Conservation (phyloP, 2,329 filamentous ascomycete species). For the Akanthomyces dipterigenus region DNA sequence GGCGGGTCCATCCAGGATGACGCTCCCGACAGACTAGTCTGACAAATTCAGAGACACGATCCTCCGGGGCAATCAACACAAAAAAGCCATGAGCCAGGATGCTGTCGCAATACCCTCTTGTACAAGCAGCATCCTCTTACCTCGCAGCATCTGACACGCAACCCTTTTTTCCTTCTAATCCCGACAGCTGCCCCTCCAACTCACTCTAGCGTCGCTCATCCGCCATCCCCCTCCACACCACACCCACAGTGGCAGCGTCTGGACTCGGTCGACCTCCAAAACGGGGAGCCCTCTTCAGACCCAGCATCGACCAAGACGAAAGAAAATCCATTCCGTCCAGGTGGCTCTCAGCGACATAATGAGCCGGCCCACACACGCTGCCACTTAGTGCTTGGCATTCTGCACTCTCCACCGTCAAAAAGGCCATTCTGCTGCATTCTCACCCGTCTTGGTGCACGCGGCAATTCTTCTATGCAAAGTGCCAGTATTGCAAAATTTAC, state of each 20-base stretch:
- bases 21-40: background rate
- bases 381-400: slow-evolving; percentile 4
- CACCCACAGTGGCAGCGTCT: slow-evolving; percentile 1
- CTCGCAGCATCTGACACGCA: background rate
- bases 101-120: background rate
- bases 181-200: background rate
- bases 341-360: slow-evolving; percentile 6
- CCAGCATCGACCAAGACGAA: background rate
- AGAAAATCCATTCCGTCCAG: background rate
- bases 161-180: background rate
- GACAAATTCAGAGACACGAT: background rate
- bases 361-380: background rate
- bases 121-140: background rate
- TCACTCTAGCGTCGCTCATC: background rate
- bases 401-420: background rate
- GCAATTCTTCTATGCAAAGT: background rate
- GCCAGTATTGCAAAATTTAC: background rate
- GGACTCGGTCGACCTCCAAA: slow-evolving; percentile 3
- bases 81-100: background rate
- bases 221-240: slow-evolving; percentile 2
- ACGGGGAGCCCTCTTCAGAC: background rate
- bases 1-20: background rate
- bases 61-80: background rate
- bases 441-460: background rate
- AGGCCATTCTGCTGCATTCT: background rate